These are phyloP conservation scores for Chalciporus pseudorubinellus DNA, from an alignment of 768 basidiomycete genomes.

Conservation along the genomic window DNA sequence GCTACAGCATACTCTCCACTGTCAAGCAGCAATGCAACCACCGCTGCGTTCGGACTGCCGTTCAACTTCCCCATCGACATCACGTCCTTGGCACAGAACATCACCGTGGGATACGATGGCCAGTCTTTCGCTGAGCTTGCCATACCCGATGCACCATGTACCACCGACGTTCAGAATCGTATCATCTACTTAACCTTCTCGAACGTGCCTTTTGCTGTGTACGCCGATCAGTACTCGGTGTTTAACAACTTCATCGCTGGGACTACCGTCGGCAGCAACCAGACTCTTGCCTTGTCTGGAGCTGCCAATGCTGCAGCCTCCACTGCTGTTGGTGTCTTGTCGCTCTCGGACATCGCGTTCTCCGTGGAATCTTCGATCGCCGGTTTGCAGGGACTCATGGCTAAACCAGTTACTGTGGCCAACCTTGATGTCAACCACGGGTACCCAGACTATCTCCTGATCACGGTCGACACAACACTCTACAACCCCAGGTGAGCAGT, in stretches of 20 bases:
- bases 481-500: conserved; percentile 60
- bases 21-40: conserved; percentile 57
- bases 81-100: conserved; percentile 55
- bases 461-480: conserved; percentile 57
- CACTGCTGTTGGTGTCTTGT: conserved; percentile 65
- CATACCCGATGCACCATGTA: conserved; percentile 54
- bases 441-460: conserved; percentile 62
- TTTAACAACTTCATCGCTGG: conserved; percentile 64
- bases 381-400: conserved; percentile 62
- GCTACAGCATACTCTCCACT: conserved; percentile 55
- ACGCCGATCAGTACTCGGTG: conserved; percentile 42
- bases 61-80: conserved; percentile 73
- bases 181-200: conserved; percentile 60
- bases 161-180: conserved; percentile 60
- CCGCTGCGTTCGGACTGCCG: conserved; percentile 63
- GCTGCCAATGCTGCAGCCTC: conserved; percentile 53
- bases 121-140: conserved; percentile 57
- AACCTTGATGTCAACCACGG: conserved; percentile 68
- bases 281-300: conserved; percentile 54
- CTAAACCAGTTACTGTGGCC: conserved; percentile 53
- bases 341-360: conserved; percentile 55
- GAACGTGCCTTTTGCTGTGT: conserved; percentile 58
- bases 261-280: conserved; percentile 47
- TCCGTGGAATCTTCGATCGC: conserved; percentile 55
- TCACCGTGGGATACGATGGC: conserved; percentile 51